phyloP scores from a whole-genome alignment of 352 stramenopile species.

The Pythium sukuiense region DNA sequence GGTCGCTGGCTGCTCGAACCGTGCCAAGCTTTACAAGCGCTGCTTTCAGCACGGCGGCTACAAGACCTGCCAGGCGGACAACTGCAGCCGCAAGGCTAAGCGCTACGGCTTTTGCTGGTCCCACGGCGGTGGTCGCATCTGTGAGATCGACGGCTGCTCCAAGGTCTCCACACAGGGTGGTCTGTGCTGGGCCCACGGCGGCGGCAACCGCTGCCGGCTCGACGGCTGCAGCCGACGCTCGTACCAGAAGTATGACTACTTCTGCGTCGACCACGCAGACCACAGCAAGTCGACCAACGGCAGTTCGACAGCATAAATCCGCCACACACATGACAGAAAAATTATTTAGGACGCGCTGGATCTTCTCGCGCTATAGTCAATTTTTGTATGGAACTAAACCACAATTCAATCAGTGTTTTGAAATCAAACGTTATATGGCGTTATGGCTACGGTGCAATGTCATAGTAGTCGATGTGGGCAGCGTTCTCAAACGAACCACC shows the following conservation, averaged over 20 bases:
- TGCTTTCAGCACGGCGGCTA: constrained; percentile 80
- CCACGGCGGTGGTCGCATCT: constrained; percentile 74
- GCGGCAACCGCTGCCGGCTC: constrained; percentile 65
- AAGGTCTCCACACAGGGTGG: constrained; percentile 72
- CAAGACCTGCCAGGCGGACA: constrained; percentile 61
- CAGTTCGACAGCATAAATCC: background rate
- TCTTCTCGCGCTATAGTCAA: background rate
- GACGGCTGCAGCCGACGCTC: constrained; percentile 68
- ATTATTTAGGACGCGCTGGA: constrained; percentile 16
- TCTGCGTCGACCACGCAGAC: constrained; percentile 55
- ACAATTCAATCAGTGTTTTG: background rate
- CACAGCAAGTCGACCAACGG: constrained; percentile 14
- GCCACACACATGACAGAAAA: background rate
- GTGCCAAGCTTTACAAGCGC: constrained; percentile 70
- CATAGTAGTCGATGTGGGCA: constrained; percentile 82
- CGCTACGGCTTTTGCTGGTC: constrained; percentile 84
- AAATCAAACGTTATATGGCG: background rate
- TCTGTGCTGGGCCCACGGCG: constrained; percentile 78
- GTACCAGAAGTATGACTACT: constrained; percentile 79
- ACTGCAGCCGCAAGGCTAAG: constrained; percentile 74
- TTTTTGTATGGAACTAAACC: constrained; percentile 4
- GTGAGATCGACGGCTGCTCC: constrained; percentile 48
- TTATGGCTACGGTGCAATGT: constrained; percentile 26
- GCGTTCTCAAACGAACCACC: constrained; percentile 55
- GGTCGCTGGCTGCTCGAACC: constrained; percentile 60